Evolutionary conservation across 1,284 basidiomycete genomes (phyloP).

Genomic region (Takashimella koratensis): DNA sequence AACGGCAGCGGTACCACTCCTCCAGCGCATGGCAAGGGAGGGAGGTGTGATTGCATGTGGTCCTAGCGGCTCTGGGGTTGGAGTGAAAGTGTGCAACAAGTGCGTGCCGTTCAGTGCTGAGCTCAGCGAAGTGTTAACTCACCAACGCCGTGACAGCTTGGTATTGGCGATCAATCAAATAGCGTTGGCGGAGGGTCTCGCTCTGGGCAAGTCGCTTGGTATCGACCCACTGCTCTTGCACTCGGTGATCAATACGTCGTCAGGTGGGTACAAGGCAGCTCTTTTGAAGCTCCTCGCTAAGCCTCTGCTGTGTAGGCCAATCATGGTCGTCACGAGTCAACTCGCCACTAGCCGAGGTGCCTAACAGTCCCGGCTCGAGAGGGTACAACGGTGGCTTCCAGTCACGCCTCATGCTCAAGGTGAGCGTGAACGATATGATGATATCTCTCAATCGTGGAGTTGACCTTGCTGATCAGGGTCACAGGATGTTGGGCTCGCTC

Average conservation of each 20-base stretch:
- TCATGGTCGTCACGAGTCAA: constrained; percentile 45
- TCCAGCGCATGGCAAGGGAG: constrained; percentile 39
- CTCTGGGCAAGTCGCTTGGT: constrained; percentile 35
- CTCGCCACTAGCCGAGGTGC: constrained; percentile 35
- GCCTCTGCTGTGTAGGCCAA: constrained; percentile 36
- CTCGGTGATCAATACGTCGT: constrained; percentile 40
- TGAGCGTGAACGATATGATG: constrained; percentile 7
- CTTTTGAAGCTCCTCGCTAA: neutral
- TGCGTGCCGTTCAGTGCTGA: constrained; percentile 24
- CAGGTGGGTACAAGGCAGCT: constrained; percentile 32
- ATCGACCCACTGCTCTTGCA: constrained; percentile 38
- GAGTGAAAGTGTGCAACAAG: constrained; percentile 48
- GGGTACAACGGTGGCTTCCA: constrained; percentile 40
- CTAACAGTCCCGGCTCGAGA: constrained; percentile 34
- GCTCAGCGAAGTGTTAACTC: no score
- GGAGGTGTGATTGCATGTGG: constrained; percentile 42
- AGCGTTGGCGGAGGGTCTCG: constrained; percentile 42
- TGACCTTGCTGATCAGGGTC: neutral
- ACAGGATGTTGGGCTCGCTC: constrained; percentile 41
- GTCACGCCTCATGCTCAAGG: constrained; percentile 45
- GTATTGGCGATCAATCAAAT: constrained; percentile 48
- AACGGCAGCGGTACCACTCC: constrained; percentile 30
- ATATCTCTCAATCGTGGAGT: neutral
- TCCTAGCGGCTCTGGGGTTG: constrained; percentile 37
- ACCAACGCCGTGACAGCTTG: constrained; percentile 23